phyloP scores from a whole-genome alignment of 2,329 filamentous ascomycete species.

The Cercospora brassicicola region DNA sequence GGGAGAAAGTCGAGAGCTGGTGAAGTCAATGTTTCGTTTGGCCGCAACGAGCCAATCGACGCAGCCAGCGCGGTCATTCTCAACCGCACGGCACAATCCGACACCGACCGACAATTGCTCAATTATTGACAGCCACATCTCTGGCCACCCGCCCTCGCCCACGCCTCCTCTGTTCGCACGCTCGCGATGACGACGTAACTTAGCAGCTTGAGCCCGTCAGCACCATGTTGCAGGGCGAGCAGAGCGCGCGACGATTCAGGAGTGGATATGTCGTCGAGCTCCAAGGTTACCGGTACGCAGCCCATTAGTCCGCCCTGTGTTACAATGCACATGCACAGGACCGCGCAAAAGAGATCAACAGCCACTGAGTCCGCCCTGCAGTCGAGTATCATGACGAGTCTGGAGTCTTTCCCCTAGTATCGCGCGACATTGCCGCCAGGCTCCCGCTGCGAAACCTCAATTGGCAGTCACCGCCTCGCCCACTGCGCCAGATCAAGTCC shows the following conservation, averaged over 20 bases:
- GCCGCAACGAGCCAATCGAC: not conserved
- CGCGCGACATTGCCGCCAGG: constrained; percentile 72
- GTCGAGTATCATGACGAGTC: constrained; percentile 97
- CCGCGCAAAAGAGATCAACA: not conserved
- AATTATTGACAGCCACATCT: not conserved
- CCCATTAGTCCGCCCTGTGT: not conserved
- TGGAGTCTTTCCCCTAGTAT: constrained; percentile 79
- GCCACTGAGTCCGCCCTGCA: constrained; percentile 42
- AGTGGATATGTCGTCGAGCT: constrained; percentile 40
- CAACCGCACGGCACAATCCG: not conserved
- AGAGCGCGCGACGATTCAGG: constrained; percentile 14
- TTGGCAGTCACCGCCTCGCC: constrained; percentile 93
- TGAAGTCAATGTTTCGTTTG: constrained; percentile 3
- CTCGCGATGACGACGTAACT: not conserved
- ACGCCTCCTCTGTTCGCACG: not conserved
- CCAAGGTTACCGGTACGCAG: constrained; percentile 52
- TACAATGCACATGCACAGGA: not conserved
- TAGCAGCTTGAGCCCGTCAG: not conserved
- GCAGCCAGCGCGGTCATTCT: not conserved
- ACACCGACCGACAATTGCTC: constrained; percentile 3
- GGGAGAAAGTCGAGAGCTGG: not conserved
- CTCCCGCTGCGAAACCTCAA: constrained; percentile 88
- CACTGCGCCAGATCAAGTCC: constrained; percentile 87
- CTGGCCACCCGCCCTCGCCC: not conserved
- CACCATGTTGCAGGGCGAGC: constrained; percentile 7